A percentile compares a stretch with the other conserved stretches of the same genome.
These are phyloP conservation scores for Diplodia scrobiculata DNA, from an alignment of 2,329 filamentous ascomycete species.

Conservation along the genomic window DNA sequence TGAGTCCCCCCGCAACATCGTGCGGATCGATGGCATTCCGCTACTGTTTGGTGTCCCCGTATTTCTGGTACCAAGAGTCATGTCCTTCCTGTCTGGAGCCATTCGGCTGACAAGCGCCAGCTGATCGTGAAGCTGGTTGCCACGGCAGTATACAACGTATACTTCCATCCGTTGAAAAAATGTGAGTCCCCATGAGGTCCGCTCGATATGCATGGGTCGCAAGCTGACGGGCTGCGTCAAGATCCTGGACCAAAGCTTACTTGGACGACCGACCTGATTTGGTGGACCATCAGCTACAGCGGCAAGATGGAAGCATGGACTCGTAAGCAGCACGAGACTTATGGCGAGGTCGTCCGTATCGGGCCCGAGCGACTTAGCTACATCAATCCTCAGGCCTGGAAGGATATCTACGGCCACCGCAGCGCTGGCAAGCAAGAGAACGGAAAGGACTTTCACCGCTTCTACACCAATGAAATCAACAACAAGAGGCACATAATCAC, in stretches of 20 bases:
- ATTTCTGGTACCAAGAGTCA: not conserved
- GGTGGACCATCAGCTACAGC: no score
- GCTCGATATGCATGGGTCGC: no score
- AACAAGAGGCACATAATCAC: constrained; percentile 40
- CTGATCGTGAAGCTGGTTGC: not conserved
- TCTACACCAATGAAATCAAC: constrained; percentile 34
- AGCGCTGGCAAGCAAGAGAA: not conserved
- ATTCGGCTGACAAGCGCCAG: not conserved
- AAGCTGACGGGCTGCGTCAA: no score
- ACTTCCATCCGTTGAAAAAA: not conserved
- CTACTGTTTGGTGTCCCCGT: not conserved
- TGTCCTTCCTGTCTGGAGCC: not conserved
- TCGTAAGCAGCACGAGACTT: constrained; percentile 28
- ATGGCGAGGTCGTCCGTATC: constrained; percentile 49
- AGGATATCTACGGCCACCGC: constrained; percentile 25
- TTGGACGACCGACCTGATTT: no score
- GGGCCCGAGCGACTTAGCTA: constrained; percentile 50
- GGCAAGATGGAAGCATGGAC: no score
- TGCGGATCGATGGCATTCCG: not conserved
- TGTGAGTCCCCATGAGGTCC: not conserved
- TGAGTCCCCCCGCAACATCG: not conserved
- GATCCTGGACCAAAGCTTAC: no score
- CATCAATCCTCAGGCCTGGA: constrained; percentile 47
- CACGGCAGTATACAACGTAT: not conserved
- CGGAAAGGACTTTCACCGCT: constrained; percentile 7